Percentiles rank a stretch among this genome's conserved stretches.
These are phyloP conservation scores for Pseudocercospora ulei DNA, from an alignment of 2,329 filamentous ascomycete genomes.

Conservation along the genomic window DNA sequence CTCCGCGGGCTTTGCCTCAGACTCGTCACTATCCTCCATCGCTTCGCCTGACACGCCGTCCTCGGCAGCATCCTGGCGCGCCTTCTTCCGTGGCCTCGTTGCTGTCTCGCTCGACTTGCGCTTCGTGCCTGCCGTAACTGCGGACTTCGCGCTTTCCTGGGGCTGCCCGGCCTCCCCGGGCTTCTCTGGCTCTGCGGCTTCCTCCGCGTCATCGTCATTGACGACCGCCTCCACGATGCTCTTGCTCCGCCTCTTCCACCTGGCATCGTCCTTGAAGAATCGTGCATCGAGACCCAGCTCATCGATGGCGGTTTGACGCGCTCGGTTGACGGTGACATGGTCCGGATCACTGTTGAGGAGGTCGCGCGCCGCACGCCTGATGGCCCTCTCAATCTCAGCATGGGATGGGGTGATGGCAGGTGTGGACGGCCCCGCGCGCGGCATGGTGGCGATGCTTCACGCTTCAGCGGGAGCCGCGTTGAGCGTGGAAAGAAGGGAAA, in stretches of 20 bases:
- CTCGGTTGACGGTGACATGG: conserved; percentile 49
- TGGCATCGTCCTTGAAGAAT: conserved; percentile 47
- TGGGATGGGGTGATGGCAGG: conserved; percentile 31
- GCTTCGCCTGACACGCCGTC: conserved; percentile 15
- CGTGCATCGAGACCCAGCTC: conserved; percentile 44
- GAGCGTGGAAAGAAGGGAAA: neutral
- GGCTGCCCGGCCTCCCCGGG: conserved; percentile 19
- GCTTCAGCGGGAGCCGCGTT: conserved; percentile 1
- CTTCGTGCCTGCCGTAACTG: conserved; percentile 26
- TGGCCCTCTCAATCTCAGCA: conserved; percentile 34
- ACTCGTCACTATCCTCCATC: conserved; percentile 14
- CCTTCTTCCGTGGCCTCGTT: conserved; percentile 25
- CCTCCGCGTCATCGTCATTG: conserved; percentile 25
- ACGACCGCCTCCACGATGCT: conserved; percentile 47
- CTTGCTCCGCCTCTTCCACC: conserved; percentile 50
- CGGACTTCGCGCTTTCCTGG: conserved; percentile 18
- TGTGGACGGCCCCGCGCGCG: conserved; percentile 23
- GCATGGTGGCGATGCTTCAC: conserved; percentile 19
- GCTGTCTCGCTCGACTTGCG: conserved; percentile 28
- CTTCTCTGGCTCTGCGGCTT: conserved; percentile 21
- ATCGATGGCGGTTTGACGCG: conserved; percentile 46
- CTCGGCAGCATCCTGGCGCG: conserved; percentile 18
- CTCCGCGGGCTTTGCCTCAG: conserved; percentile 8
- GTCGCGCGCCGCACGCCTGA: conserved; percentile 37
- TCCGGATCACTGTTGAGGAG: conserved; percentile 40